phyloP scores from a whole-genome alignment of 2,329 filamentous ascomycete genomes.

The Fusarium decemcellulare region DNA sequence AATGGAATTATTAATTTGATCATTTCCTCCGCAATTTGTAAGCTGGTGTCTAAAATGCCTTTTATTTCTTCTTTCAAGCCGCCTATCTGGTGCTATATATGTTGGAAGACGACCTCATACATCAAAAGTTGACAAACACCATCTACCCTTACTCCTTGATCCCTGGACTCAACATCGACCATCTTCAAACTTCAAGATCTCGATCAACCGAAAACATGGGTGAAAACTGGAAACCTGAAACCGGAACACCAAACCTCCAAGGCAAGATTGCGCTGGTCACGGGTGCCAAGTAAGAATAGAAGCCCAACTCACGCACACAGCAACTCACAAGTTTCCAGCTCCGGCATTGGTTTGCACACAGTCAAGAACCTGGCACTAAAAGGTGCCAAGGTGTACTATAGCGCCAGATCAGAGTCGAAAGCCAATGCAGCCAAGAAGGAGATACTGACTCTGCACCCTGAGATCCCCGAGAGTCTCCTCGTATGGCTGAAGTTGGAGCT shows the following conservation, averaged over 20 bases:
- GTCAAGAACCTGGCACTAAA: not conserved
- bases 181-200: not conserved
- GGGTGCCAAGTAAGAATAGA: not conserved
- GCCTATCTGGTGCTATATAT: no score
- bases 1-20: no score
- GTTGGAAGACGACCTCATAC: no score
- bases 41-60: no score
- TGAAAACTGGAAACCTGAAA: not conserved
- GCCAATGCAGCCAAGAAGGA: not conserved
- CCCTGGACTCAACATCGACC: no score
- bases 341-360: slow-evolving; percentile 5
- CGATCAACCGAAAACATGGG: not conserved
- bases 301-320: not conserved
- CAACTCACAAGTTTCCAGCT: not conserved
- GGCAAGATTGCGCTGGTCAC: slow-evolving; percentile 8
- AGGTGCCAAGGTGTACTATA: slow-evolving; percentile 9
- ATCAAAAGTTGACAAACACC: no score
- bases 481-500: not conserved
- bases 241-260: not conserved
- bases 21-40: no score
- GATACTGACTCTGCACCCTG: not conserved
- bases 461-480: not conserved
- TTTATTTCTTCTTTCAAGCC: no score
- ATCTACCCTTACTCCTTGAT: no score
- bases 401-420: not conserved